Base-by-base conservation (phyloP, 768 basidiomycete species). In the Hygrophorus pudorinus region DNA sequence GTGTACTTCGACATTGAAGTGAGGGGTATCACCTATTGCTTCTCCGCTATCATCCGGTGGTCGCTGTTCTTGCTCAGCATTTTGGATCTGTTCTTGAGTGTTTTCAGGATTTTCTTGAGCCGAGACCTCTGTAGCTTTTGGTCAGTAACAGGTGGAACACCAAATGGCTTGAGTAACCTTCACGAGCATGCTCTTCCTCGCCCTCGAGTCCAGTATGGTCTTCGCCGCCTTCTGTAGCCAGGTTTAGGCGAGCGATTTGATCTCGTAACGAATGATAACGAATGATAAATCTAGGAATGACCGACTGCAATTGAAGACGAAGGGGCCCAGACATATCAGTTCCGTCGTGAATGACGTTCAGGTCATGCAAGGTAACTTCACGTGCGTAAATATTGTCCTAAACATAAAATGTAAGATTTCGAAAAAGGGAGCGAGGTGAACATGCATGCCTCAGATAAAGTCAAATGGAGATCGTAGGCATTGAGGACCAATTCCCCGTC, bases 351-450 rank as follows among this genome's bases (percentile, higher is more conserved):
- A 85, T 59, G 35, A 77, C 65, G 56, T 81, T 79, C 37, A 86
- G 65, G 55, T 86, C 83, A 56, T 85, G 83, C 38, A 86, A 64
- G 44, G 78, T 78, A 42, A 81, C 65, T 62, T 85, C 81, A 31
- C 75, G 78, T 5, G 78, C 69, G 56, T 78, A 76, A 21, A 78
- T 59, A 54, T 85, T 81, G 56, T 86, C 84, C 84, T 86, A 48
- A 9, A 38, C 33, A 38, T 36, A 33, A 12, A 8, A 31, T 45
- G 46, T 50, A 41, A 41, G 41, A 17, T 31, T n/a, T 29, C n/a
- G 35, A 6, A 29, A 41, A 30, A 32, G 14, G 24, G 1, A 16
- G 38, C 30, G 11, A 32, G 32, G 4, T 13, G 39, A 37, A 43
- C 44, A 21, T 45, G 46, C 64, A 27, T 41, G 84, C 85, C 75